A percentile compares a stretch with the other conserved stretches of the same genome.
Evolutionary conservation across 768 basidiomycete species (phyloP).

Genomic region (Rhizopogon roseolus): DNA sequence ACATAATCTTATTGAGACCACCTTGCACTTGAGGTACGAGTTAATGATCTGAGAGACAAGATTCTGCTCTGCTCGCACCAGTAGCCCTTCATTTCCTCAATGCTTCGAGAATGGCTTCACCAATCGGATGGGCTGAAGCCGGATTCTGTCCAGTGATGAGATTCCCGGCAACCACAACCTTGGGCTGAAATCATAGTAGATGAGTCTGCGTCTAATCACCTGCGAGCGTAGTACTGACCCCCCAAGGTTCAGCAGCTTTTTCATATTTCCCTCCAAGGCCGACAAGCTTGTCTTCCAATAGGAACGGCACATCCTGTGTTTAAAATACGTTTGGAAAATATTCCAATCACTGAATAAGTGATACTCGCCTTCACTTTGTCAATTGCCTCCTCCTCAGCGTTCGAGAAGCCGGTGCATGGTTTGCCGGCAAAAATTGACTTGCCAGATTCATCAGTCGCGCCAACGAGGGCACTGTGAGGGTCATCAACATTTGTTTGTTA

Average conservation of each 20-base stretch:
- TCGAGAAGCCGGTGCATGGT: slow-evolving; percentile 62
- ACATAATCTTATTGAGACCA: background rate
- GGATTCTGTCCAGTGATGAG: slow-evolving; percentile 76
- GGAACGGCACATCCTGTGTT: slow-evolving; percentile 58
- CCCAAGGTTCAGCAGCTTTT: slow-evolving; percentile 54
- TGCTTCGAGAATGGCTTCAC: slow-evolving; percentile 50
- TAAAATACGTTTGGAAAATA: background rate
- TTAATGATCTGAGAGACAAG: background rate
- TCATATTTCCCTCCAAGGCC: slow-evolving; percentile 63
- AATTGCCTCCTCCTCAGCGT: slow-evolving; percentile 56
- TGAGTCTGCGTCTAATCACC: background rate
- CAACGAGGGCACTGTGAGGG: slow-evolving; percentile 48
- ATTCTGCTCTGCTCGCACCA: background rate
- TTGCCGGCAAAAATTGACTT: slow-evolving; percentile 63
- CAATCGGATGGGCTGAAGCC: slow-evolving; percentile 53
- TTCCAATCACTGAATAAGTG: background rate
- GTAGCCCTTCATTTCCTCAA: slow-evolving; percentile 25
- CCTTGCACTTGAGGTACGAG: background rate
- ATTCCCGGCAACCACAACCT: slow-evolving; percentile 54
- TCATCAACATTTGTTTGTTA: background rate
- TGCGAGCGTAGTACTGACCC: slow-evolving; percentile 33
- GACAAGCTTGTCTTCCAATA: slow-evolving; percentile 60
- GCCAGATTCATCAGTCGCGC: slow-evolving; percentile 47
- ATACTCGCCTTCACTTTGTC: slow-evolving; percentile 38
- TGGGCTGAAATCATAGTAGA: slow-evolving; percentile 14